Evolutionary conservation across 441 rosid species (phyloP).

Genomic region (Gossypium laxum): DNA sequence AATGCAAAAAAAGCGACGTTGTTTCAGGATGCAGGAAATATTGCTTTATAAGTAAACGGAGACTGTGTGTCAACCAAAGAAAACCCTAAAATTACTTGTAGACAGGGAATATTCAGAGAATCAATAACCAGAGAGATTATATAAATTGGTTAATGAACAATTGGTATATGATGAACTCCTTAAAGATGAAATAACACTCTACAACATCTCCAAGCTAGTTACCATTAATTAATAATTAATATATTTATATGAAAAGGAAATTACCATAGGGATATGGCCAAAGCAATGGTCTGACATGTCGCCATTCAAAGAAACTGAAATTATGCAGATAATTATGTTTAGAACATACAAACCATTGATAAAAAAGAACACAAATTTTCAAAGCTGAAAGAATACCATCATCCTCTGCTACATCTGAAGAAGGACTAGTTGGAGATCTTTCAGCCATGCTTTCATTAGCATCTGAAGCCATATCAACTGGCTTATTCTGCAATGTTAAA

Average conservation of each 20-base stretch:
- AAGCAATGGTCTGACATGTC: constrained; percentile 25
- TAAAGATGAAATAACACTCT: neutral
- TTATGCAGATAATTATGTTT: constrained; percentile 20
- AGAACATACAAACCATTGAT: constrained; percentile 20
- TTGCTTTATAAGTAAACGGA: neutral
- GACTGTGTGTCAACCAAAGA: neutral
- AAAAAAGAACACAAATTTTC: neutral
- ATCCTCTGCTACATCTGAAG: constrained; percentile 39
- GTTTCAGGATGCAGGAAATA: neutral
- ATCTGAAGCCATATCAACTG: constrained; percentile 41
- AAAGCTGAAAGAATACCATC: constrained; percentile 31
- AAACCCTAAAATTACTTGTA: neutral
- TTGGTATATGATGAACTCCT: neutral
- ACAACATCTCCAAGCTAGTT: neutral
- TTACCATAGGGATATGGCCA: constrained; percentile 50
- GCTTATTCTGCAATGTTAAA: constrained; percentile 39
- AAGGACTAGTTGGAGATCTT: constrained; percentile 38
- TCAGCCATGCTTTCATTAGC: constrained; percentile 42
- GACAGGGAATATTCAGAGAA: neutral
- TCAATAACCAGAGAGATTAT: neutral
- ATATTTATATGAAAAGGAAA: constrained; percentile 12
- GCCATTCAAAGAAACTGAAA: constrained; percentile 41
- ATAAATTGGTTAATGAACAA: neutral
- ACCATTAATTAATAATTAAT: neutral
- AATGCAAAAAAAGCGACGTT: neutral